These are phyloP conservation scores for Lepidium africanum DNA, from an alignment of 345 rosid species.

Conservation along the genomic window DNA sequence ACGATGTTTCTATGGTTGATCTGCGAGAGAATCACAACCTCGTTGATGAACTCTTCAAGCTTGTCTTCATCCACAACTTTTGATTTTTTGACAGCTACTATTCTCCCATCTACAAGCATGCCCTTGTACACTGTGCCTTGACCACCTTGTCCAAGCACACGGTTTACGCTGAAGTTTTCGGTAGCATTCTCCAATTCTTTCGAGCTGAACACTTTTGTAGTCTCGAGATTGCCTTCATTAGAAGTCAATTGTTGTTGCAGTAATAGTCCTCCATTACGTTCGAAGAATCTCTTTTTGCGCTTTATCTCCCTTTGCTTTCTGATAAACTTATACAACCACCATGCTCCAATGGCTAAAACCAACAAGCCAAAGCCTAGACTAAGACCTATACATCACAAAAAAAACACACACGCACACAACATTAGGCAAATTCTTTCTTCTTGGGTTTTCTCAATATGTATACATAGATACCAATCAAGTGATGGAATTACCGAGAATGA, in stretches of 20 bases:
- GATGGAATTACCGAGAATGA: too few relatives aligned
- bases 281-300: neutral
- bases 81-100: slow-evolving; percentile 39
- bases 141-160: slow-evolving; percentile 37
- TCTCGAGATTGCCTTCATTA: neutral
- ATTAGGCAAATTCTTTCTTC: neutral
- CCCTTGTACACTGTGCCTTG: slow-evolving; percentile 42
- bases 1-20: slow-evolving; percentile 41
- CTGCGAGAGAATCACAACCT: slow-evolving; percentile 37
- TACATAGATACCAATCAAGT: too few relatives aligned
- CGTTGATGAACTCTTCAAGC: slow-evolving; percentile 41
- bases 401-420: neutral
- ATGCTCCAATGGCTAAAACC: slow-evolving; percentile 13
- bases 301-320: slow-evolving; percentile 7
- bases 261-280: slow-evolving; percentile 31
- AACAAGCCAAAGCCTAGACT: slow-evolving; percentile 18
- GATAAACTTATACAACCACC: slow-evolving; percentile 16
- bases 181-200: slow-evolving; percentile 31
- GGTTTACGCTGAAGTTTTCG: slow-evolving; percentile 24
- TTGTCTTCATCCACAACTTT: slow-evolving; percentile 33
- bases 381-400: neutral
- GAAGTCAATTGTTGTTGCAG: slow-evolving; percentile 26
- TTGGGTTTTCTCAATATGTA: too few relatives aligned
- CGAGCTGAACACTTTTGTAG: slow-evolving; percentile 22
- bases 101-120: slow-evolving; percentile 19